A percentile compares a stretch with the other conserved stretches of the same genome.
phyloP scores from a whole-genome alignment of 1,284 basidiomycete genomes.

The Trametes pubescens region DNA sequence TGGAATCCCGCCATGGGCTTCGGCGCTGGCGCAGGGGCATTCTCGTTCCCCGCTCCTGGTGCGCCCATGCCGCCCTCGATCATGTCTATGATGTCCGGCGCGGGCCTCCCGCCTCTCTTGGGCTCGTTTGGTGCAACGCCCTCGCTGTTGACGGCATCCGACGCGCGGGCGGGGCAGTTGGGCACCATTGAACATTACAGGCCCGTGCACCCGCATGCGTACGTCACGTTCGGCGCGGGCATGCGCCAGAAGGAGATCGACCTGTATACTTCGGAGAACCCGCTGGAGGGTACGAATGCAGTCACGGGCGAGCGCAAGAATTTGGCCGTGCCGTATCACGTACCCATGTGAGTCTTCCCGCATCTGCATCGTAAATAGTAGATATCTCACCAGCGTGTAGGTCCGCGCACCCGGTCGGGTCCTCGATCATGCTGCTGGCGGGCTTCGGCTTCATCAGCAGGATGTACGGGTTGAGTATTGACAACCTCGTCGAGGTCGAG shows the following conservation, averaged over 20 bases:
- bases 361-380: constrained; percentile 25
- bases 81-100: not conserved
- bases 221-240: constrained; percentile 85
- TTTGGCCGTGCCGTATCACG: constrained; percentile 79
- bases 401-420: constrained; percentile 79
- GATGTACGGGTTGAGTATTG: constrained; percentile 84
- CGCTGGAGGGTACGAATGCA: constrained; percentile 57
- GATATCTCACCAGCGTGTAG: constrained; percentile 47
- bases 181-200: constrained; percentile 42
- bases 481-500: constrained; percentile 87
- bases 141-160: not conserved
- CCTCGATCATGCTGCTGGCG: constrained; percentile 85
- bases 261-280: constrained; percentile 72
- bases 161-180: constrained; percentile 10
- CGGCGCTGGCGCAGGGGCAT: not conserved
- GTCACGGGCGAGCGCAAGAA: constrained; percentile 56
- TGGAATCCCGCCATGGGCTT: constrained; percentile 17
- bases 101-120: not conserved
- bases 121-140: constrained; percentile 1
- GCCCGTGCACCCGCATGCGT: constrained; percentile 73
- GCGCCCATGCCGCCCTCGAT: not conserved
- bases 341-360: constrained; percentile 72
- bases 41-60: not conserved
- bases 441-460: constrained; percentile 92
- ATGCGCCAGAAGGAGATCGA: constrained; percentile 86